Evolutionary conservation across 495 filamentous ascomycete species (phyloP), one percentile per base, ranked within the genome.

Genomic region (Aspergillus biplanus): DNA sequence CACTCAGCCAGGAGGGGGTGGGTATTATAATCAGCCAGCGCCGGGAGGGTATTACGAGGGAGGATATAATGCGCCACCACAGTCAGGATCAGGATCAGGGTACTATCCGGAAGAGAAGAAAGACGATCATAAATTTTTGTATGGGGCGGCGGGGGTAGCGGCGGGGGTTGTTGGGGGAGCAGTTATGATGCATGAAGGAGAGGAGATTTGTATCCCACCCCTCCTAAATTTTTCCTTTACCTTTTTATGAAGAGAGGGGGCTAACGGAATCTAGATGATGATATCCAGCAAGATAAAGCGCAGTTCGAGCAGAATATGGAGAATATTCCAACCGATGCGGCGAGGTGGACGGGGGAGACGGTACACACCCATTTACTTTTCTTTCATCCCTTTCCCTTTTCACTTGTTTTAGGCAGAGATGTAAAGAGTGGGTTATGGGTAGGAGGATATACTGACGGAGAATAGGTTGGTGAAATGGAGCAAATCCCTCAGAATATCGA

Each of bases 161-260:
- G 81, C 75, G 1, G 84, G 84, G 15, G 72, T 79, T 15, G 67
- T 82, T 32, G 85, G 83, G 34, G 84, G 83, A 16, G 85, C 83
- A 6, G 54, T 86, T 33, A 59, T 84, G 54, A 80, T 80, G 52
- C 71, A 84, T 62, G 82, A 74, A 58, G 72, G 68, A 3, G 73
- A 71, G 55, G 63, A 79, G 48, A 69, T 84, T 18, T 64, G 81
- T 83, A 73, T 59, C 78, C 74, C 52, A n/a, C 32, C 35, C 42
- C 52, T 33, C 49, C 34, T 54, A 53, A 56, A 61, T 33, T 48
- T 53, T 13, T 74, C 47, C 34, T 52, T 59, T 39, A 50, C 35
- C 32, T 34, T 52, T 13, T 15, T 31, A 32, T 55, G 53, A 35
- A 49, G 69, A 71, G 58, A 70, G 67, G 3, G 72, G 71, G 67